Percentiles rank a stretch among this genome's conserved stretches.
These are phyloP conservation scores for Rostrohypoxylon terebratum DNA, from an alignment of 495 filamentous ascomycete species.

Conservation along the genomic window DNA sequence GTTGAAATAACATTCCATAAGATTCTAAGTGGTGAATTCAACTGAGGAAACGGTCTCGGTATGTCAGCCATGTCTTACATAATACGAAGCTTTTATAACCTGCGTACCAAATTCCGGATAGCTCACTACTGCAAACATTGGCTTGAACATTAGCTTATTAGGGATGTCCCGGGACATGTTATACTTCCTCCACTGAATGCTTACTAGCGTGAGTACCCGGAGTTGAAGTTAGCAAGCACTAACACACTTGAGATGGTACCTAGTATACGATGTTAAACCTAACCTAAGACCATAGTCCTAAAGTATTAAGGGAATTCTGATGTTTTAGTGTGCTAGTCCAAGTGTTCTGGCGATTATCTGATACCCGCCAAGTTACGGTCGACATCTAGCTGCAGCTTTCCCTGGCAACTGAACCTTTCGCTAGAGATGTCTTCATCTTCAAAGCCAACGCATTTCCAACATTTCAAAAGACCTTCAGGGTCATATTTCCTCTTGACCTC, in stretches of 20 bases:
- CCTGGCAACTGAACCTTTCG: conserved; percentile 43
- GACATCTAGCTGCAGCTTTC: conserved; percentile 44
- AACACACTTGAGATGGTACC: too few relatives aligned
- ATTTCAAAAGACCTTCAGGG: conserved; percentile 59
- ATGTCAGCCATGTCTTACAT: not conserved
- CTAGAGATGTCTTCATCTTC: conserved; percentile 47
- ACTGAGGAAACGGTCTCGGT: not conserved
- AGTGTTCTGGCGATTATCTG: not conserved
- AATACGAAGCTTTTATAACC: not conserved
- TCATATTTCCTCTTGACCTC: conserved; percentile 61
- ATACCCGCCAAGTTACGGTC: conserved; percentile 11
- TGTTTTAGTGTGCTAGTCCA: not conserved
- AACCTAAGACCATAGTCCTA: not conserved
- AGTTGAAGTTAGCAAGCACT: not conserved
- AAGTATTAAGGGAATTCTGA: not conserved
- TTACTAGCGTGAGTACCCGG: not conserved
- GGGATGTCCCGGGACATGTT: not conserved
- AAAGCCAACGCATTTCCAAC: conserved; percentile 62
- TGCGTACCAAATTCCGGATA: not conserved
- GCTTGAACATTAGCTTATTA: not conserved
- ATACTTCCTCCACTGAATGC: not conserved
- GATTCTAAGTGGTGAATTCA: conserved; percentile 1
- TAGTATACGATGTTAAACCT: not conserved
- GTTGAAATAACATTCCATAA: not conserved
- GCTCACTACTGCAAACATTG: not conserved